Conservation (phyloP, 345 rosid genomes). For the Raphanus raphanistrum region DNA sequence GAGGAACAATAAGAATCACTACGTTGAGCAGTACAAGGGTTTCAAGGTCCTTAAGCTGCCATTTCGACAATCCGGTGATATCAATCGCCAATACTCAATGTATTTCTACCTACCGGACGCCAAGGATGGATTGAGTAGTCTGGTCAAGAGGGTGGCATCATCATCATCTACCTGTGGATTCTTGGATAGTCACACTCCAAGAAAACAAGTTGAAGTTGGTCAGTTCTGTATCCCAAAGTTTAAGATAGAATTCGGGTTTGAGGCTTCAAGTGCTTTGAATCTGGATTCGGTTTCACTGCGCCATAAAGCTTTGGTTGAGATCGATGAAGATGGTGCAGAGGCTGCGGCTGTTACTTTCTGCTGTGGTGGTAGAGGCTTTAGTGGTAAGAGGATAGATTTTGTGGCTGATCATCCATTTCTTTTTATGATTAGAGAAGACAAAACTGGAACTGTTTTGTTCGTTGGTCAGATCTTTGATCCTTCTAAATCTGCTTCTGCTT, state of each 20-base stretch:
- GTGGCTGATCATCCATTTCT: constrained; percentile 27
- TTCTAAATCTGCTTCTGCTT: constrained; percentile 7
- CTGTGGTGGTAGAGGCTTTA: background rate
- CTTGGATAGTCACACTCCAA: constrained; percentile 21
- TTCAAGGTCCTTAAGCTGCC: constrained; percentile 29
- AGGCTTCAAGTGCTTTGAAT: background rate
- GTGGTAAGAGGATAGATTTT: background rate
- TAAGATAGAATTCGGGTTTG: constrained; percentile 24
- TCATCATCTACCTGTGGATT: background rate
- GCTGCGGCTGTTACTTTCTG: background rate
- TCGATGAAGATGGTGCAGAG: constrained; percentile 16
- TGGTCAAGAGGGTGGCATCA: constrained; percentile 7
- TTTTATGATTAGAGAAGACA: background rate
- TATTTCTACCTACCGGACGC: constrained; percentile 9
- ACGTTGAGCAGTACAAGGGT: background rate
- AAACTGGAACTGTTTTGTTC: background rate
- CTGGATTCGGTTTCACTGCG: background rate
- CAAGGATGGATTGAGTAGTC: background rate
- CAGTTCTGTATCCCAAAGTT: constrained; percentile 17
- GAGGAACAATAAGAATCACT: background rate
- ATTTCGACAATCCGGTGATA: background rate
- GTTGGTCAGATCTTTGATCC: constrained; percentile 27
- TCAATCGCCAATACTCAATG: background rate
- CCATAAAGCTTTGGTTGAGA: constrained; percentile 18
- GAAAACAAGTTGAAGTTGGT: background rate